Evolutionary conservation across 306 rosid species (phyloP).

Genomic region (barrel medic (Medicago truncatula)): DNA sequence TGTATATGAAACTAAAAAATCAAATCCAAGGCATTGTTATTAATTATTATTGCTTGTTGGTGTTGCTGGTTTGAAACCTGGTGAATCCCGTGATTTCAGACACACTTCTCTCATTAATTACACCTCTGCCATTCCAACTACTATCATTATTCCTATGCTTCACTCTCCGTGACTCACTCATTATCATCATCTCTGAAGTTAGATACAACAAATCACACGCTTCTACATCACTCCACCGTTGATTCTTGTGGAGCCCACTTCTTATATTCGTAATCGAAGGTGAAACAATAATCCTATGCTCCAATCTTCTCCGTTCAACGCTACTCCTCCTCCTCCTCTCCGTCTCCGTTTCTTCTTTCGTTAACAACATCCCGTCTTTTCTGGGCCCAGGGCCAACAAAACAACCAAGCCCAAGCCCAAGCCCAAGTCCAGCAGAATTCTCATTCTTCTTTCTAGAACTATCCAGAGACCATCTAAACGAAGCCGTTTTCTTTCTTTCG

Average conservation of each 20-base stretch:
- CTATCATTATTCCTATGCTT: background rate
- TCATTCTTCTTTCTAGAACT: conserved; percentile 49
- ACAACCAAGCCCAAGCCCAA: conserved; percentile 51
- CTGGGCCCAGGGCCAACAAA: conserved; percentile 61
- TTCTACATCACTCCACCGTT: conserved; percentile 88
- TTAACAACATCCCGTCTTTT: conserved; percentile 68
- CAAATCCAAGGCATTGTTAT: too few species aligned
- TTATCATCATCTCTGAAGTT: conserved; percentile 75
- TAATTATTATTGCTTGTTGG: background rate
- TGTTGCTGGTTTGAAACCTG: conserved; percentile 47
- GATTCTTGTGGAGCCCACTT: conserved; percentile 37
- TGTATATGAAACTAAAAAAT: too few species aligned
- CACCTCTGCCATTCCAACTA: conserved; percentile 45
- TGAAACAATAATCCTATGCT: conserved; percentile 81
- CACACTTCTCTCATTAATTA: conserved; percentile 69
- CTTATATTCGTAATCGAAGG: conserved; percentile 36
- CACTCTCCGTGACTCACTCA: conserved; percentile 43
- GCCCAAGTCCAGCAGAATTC: background rate
- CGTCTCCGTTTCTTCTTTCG: conserved; percentile 11
- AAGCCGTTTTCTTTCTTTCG: conserved; percentile 40
- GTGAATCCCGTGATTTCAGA: conserved; percentile 84
- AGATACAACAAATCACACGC: conserved; percentile 75
- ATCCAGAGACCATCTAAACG: conserved; percentile 73
- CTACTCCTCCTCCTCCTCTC: conserved; percentile 23
- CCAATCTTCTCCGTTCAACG: conserved; percentile 52